phyloP scores from a whole-genome alignment of 495 filamentous ascomycete genomes.

The Pseudevernia furfuracea region DNA sequence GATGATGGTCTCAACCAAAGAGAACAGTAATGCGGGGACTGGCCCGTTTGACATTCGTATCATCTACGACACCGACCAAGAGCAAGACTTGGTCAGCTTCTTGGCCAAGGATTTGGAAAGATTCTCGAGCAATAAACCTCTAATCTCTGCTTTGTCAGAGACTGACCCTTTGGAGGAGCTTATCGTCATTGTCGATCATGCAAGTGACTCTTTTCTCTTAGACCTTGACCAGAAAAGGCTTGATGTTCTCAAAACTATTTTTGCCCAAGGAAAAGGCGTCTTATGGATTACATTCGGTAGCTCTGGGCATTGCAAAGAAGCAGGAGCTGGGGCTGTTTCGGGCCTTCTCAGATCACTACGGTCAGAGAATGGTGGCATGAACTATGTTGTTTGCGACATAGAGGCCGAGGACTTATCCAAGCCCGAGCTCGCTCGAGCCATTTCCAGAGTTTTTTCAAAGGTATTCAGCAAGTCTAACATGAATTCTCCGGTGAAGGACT shows the following conservation, averaged over 20 bases:
- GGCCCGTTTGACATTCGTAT: neutral
- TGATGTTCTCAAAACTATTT: neutral
- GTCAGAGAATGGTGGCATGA: conserved; percentile 19
- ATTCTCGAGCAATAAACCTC: neutral
- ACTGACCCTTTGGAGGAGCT: neutral
- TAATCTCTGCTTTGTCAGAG: neutral
- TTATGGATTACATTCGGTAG: conserved; percentile 30
- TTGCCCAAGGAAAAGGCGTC: neutral
- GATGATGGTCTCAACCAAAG: conserved; percentile 16
- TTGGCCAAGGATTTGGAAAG: neutral
- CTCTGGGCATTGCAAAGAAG: conserved; percentile 13
- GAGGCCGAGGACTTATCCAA: conserved; percentile 14
- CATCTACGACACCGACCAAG: conserved; percentile 4
- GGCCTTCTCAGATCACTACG: conserved; percentile 28
- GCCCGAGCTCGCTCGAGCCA: conserved; percentile 2
- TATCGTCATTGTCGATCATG: neutral
- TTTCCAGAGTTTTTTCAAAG: conserved; percentile 7
- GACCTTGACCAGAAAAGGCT: conserved; percentile 1
- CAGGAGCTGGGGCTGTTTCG: conserved; percentile 9
- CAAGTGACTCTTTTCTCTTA: neutral
- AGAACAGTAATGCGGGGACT: neutral
- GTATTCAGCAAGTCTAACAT: conserved; percentile 12
- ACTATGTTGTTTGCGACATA: conserved; percentile 24
- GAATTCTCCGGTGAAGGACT: conserved; percentile 5
- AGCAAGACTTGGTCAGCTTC: neutral